These are phyloP conservation scores for Cruciata laevipes DNA, from an alignment of 257 asterid genomes.

Conservation along the genomic window DNA sequence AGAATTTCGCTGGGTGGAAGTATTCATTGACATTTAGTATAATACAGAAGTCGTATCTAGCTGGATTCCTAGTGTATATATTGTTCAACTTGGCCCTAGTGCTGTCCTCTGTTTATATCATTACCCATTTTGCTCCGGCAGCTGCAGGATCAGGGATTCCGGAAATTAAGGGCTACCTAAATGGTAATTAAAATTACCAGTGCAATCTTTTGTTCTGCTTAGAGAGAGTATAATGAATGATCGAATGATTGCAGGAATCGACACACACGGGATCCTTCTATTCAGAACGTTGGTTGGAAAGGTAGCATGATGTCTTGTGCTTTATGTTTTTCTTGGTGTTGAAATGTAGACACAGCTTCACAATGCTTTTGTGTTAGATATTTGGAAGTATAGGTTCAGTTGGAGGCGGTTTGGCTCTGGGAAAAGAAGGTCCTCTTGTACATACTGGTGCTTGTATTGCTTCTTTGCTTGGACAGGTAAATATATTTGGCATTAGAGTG, in stretches of 20 bases:
- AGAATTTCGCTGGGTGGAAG: conserved; percentile 99
- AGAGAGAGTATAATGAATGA: conserved; percentile 14
- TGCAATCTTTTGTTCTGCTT: conserved; percentile 2
- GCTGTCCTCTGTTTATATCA: conserved; percentile 77
- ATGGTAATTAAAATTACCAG: conserved; percentile 39
- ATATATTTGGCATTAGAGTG: conserved; percentile 12
- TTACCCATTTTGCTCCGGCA: conserved; percentile 90
- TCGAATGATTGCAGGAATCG: conserved; percentile 60
- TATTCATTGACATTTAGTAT: conserved; percentile 83
- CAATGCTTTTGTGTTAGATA: conserved; percentile 36
- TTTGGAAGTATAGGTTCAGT: conserved; percentile 99
- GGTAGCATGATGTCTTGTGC: conserved; percentile 36
- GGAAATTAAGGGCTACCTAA: conserved; percentile 96
- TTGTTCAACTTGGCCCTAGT: conserved; percentile 85
- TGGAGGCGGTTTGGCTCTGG: conserved; percentile 98
- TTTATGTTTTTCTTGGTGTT: conserved; percentile 11
- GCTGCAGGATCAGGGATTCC: conserved; percentile 99
- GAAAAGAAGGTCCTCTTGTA: conserved; percentile 99
- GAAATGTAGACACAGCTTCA: not conserved
- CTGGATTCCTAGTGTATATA: conserved; percentile 73
- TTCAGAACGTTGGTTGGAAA: conserved; percentile 95
- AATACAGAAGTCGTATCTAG: conserved; percentile 88
- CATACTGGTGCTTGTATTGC: conserved; percentile 99
- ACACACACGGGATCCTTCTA: conserved; percentile 87
- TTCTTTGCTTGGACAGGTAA: conserved; percentile 97